phyloP scores from a whole-genome alignment of 441 rosid genomes.

The Bocquillonia castaneifolia region DNA sequence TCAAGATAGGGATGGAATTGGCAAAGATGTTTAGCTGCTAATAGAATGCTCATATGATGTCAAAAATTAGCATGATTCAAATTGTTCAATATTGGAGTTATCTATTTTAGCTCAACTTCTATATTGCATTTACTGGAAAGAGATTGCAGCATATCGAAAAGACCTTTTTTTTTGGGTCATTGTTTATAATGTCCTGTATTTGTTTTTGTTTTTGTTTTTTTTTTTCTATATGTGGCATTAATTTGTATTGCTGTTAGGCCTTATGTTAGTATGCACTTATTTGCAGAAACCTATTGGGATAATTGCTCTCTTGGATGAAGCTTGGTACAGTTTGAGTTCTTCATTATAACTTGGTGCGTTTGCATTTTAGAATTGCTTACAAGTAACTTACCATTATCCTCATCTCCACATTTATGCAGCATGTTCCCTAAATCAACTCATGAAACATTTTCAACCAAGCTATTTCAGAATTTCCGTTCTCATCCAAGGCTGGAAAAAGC shows the following conservation, averaged over 20 bases:
- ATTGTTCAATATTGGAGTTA: neutral
- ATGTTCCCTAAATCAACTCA: constrained; percentile 96
- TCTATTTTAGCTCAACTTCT: neutral
- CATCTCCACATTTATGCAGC: constrained; percentile 54
- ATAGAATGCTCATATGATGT: neutral
- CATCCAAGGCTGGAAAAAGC: constrained; percentile 79
- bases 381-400: constrained; percentile 43
- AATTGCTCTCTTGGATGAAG: constrained; percentile 92
- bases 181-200: neutral
- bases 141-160: neutral
- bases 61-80: neutral
- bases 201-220: neutral
- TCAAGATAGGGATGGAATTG: too few relatives aligned
- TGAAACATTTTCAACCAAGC: constrained; percentile 73
- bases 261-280: constrained; percentile 20
- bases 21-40: neutral
- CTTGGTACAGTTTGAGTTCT: constrained; percentile 67
- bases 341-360: constrained; percentile 38
- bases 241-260: constrained; percentile 17
- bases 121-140: neutral
- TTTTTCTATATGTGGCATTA: constrained; percentile 14
- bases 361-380: constrained; percentile 21
- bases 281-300: constrained; percentile 97
- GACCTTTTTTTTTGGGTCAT: neutral
- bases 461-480: constrained; percentile 62